Base-by-base conservation (phyloP, 164 flowering plant genomes). In the Protea cynaroides region DNA sequence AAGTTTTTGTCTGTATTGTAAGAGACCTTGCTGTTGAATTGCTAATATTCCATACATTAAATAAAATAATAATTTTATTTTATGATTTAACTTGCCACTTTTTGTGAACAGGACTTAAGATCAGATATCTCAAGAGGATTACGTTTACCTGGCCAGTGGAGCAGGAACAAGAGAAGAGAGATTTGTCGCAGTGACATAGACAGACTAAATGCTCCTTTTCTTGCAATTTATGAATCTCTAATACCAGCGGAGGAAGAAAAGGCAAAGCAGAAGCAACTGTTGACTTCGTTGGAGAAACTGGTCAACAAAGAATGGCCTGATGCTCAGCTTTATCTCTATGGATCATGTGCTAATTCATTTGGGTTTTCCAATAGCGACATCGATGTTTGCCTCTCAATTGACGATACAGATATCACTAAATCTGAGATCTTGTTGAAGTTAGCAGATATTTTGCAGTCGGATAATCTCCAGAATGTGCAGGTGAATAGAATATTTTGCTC, bases 311-410 rank as follows among this genome's bases (percentile, higher is more conserved):
- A 95, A 66, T 95, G 99, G 99, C 97, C 99, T 50, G 67, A 75
- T 34, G 97, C 99, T 65, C 83, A 65, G 58, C 76, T 95, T 56
- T 83, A 63, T 65, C 81, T 92, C n/a, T 95, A 92, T 80, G 99
- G 99, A 67, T 95, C 99, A 23, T 92, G 97, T 80, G 97, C 97
- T 13, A 95, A 85, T 79, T 83, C 97, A 52, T 95, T 95, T 80
- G 99, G 87, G 38, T 82, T 95, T 65, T 83, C 89, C 55, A 92
- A 86, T 56, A 95, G 99, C 72, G 99, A 95, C 67, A 83, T 95
- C 74, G 99, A 92, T 82, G 86, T 95, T 70, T 95, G 99, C 80
- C 89, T 95, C 70, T 82, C 84, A 19, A 81, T 88, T 40, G 81
- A 83, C 18, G 90, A 84, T 46, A 58, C 65, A 0, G 79, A 78